phyloP scores from a whole-genome alignment of 768 basidiomycete genomes.

The Suillus americanus region DNA sequence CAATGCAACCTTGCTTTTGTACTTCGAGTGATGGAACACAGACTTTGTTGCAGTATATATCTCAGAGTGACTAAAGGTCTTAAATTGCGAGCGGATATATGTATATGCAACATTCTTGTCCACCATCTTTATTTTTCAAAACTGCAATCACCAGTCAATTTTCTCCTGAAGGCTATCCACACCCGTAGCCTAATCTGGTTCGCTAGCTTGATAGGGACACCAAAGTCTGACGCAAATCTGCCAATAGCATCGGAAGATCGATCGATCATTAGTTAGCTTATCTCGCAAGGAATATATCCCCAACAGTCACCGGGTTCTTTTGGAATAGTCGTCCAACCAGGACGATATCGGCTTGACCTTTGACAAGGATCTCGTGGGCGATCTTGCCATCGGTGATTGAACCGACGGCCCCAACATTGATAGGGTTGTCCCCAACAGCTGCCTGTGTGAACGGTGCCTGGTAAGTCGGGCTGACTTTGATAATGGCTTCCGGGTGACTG shows the following conservation, averaged over 20 bases:
- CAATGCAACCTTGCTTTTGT: background rate
- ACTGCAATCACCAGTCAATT: slow-evolving; percentile 8
- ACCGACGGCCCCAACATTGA: slow-evolving; percentile 25
- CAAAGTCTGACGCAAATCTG: slow-evolving; percentile 55
- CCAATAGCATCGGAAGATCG: no score
- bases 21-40: background rate
- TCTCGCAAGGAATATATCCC: slow-evolving; percentile 19
- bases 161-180: slow-evolving; percentile 19
- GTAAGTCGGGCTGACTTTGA: slow-evolving; percentile 27
- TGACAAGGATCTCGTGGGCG: slow-evolving; percentile 43
- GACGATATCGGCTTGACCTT: slow-evolving; percentile 46
- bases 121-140: background rate
- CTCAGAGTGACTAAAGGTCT: background rate
- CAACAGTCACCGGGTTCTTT: slow-evolving; percentile 54
- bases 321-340: slow-evolving; percentile 54
- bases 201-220: slow-evolving; percentile 43
- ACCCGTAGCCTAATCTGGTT: slow-evolving; percentile 54
- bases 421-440: slow-evolving; percentile 41
- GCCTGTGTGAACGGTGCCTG: slow-evolving; percentile 59
- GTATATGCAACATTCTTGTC: background rate
- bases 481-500: slow-evolving; percentile 39
- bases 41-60: background rate
- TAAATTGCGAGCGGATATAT: background rate
- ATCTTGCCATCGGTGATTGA: slow-evolving; percentile 36
- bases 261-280: background rate